These are phyloP conservation scores for Rhynchospora tenuis DNA, from an alignment of 176 grass and related monocot genomes.

Conservation along the genomic window DNA sequence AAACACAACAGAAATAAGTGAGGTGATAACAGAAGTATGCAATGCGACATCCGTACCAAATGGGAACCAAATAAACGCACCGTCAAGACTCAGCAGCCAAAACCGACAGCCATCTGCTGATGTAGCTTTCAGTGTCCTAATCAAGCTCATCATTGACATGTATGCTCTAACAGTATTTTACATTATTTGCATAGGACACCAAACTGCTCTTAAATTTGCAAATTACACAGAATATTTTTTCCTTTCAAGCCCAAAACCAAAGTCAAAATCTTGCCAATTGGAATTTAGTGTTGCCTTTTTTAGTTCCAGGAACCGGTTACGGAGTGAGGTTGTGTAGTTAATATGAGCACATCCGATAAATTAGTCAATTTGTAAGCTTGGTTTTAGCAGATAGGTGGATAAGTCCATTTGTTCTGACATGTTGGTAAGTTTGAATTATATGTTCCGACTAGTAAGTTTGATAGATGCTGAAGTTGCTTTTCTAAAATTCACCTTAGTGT, in stretches of 20 bases:
- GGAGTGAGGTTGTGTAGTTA: background rate
- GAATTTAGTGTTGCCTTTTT: background rate
- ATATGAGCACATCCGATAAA: background rate
- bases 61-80: slow-evolving; percentile 45
- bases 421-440: too few relatives aligned
- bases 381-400: background rate
- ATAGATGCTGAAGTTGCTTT: background rate
- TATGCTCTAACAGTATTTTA: slow-evolving; percentile 33
- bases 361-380: background rate
- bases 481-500: background rate
- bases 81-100: slow-evolving; percentile 58
- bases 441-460: background rate
- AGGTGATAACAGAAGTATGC: slow-evolving; percentile 96
- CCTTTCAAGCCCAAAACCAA: background rate
- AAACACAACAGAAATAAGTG: slow-evolving; percentile 86
- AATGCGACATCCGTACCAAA: slow-evolving; percentile 52
- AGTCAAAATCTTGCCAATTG: background rate
- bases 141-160: slow-evolving; percentile 99
- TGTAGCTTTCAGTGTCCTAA: slow-evolving; percentile 94
- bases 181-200: background rate
- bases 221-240: background rate
- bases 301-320: background rate
- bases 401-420: background rate
- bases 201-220: background rate
- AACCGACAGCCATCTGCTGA: slow-evolving; percentile 71